Conservation (phyloP, 805 yeast genomes). For the Candida coquimbonensis region DNA sequence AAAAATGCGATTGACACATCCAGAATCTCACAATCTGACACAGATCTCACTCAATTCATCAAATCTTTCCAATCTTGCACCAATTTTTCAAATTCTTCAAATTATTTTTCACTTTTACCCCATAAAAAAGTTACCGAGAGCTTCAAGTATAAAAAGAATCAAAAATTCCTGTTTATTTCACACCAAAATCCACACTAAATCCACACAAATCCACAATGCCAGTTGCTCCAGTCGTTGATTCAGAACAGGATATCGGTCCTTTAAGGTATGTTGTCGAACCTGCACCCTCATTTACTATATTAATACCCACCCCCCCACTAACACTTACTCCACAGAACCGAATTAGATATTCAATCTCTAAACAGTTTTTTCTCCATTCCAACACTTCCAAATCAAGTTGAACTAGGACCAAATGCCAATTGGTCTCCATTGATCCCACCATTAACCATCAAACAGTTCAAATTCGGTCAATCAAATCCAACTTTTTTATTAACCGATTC, state of each 20-base stretch:
- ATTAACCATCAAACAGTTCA: conserved; percentile 41
- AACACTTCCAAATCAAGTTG: conserved; percentile 7
- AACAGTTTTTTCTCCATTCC: conserved; percentile 18
- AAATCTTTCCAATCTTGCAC: too few species aligned
- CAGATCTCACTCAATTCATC: too few species aligned
- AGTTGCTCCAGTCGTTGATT: conserved; percentile 15
- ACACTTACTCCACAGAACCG: conserved; percentile 16
- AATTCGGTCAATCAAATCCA: conserved; percentile 60
- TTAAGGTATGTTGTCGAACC: conserved; percentile 10
- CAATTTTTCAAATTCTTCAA: too few species aligned
- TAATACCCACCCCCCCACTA: not conserved
- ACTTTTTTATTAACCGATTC: conserved; percentile 44
- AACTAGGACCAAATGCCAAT: conserved; percentile 9
- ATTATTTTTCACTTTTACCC: not conserved
- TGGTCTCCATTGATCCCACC: conserved; percentile 26
- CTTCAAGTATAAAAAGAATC: too few species aligned
- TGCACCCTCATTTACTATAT: not conserved
- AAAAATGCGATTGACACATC: too few species aligned
- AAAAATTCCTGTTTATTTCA: not conserved
- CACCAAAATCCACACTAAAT: not conserved
- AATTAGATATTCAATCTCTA: conserved; percentile 22
- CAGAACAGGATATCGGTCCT: conserved; percentile 22
- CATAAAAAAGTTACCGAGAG: not conserved
- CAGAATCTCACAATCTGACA: too few species aligned
- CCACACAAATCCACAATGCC: not conserved